Base-by-base conservation (phyloP, 768 basidiomycete species). In the Suillus ampliporus region DNA sequence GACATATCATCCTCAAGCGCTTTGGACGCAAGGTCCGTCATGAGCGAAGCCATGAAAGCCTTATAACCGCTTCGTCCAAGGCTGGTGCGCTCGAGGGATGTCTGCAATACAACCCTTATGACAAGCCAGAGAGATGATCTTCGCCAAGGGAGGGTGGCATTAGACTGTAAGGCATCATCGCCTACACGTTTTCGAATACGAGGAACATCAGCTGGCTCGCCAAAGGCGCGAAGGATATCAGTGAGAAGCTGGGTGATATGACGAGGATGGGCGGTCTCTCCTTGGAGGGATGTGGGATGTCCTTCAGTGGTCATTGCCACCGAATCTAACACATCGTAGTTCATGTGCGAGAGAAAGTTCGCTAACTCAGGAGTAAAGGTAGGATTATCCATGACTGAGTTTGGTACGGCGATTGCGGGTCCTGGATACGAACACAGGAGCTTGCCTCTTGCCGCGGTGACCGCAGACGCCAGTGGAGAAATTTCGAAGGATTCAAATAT, bases 211-310 rank as follows among this genome's bases (percentile, higher is more conserved):
- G 68, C 68, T 5, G 69, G 67, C 4, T 34, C 34, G 43, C 72
- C 72, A 21, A 77, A 65, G 8, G 76, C 78, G 5, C 76, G 71
- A 11, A 84, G 69, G 62, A 86, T 81, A 21, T 78, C 79, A 2
- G 76, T 76, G 14, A 86, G 72, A 5, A 86, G 68, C 48, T 82
- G 72, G 0, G 81, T 80, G 62, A 86, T 83, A 44, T 81, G 81
- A 0, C 76, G 77, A 6, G 82, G 80, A 64, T 83, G 63, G 0
- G 72, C 13, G 0, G 72, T 71, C 17, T 72, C 67, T 17, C 65
- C 54, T 54, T 63, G 52, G 34, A 37, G n/a, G 19, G 78, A 71
- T 14, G 75, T n/a, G n/a, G n/a, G n/a, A n/a, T n/a, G n/a, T n/a
- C n/a, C n/a, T n/a, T n/a, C n/a, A n/a, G n/a, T n/a, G n/a, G n/a